Conservation (phyloP, 192 early-diverging fungal species). For the Lobosporangium transversale region DNA sequence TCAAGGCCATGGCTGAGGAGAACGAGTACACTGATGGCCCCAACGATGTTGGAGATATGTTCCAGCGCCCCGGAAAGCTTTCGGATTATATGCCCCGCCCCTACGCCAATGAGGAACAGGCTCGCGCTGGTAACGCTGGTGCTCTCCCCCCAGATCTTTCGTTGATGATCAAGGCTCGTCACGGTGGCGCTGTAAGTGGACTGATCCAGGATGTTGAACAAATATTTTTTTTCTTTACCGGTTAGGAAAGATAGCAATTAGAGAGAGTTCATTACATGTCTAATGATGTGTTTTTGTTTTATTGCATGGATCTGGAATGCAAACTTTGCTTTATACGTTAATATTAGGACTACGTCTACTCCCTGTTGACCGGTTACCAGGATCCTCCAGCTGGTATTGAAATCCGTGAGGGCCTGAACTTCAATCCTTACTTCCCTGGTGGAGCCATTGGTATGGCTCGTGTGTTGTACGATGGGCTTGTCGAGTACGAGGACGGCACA, state of each 20-base stretch:
- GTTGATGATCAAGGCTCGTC: slow-evolving; percentile 93
- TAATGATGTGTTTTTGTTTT: too few species aligned
- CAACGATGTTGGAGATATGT: slow-evolving; percentile 91
- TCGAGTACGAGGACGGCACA: slow-evolving; percentile 96
- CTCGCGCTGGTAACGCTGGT: slow-evolving; percentile 95
- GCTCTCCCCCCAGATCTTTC: slow-evolving; percentile 96
- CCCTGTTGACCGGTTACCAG: slow-evolving; percentile 95
- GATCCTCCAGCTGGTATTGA: slow-evolving; percentile 94
- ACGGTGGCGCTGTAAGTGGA: slow-evolving; percentile 82
- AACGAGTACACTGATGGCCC: slow-evolving; percentile 93
- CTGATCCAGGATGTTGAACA: too few species aligned
- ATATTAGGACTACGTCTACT: slow-evolving; percentile 89
- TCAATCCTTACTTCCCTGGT: slow-evolving; percentile 99
- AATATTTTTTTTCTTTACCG: too few species aligned
- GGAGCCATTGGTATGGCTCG: slow-evolving; percentile 98
- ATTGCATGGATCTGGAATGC: too few species aligned
- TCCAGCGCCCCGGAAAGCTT: slow-evolving; percentile 93
- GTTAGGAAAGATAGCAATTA: too few species aligned
- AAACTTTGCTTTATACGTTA: too few species aligned
- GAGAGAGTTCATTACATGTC: too few species aligned
- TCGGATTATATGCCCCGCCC: slow-evolving; percentile 90
- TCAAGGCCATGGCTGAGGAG: slow-evolving; percentile 93
- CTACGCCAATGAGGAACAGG: slow-evolving; percentile 97
- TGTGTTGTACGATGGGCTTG: slow-evolving; percentile 90
- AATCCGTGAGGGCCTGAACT: slow-evolving; percentile 95